A percentile compares a stretch with the other conserved stretches of the same genome.
Conservation (phyloP, 371 early-diverging fungal species). For the Mucor lusitanicus region DNA sequence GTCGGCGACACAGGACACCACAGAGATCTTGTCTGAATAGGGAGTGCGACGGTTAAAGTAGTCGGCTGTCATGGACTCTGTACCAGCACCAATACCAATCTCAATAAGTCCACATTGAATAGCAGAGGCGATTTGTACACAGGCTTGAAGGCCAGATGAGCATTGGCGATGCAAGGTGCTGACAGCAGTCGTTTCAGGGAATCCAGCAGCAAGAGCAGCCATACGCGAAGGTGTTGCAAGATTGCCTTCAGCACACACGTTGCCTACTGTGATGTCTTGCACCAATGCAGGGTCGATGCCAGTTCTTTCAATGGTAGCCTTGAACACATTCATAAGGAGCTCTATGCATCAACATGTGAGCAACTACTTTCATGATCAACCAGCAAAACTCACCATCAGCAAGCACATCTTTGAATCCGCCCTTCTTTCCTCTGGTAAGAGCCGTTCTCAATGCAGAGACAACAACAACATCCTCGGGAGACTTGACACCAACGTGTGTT, state of each 20-base stretch:
- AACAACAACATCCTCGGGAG: conserved; percentile 85
- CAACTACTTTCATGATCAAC: too few relatives aligned
- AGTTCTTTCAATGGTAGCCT: conserved; percentile 78
- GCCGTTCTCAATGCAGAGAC: conserved; percentile 92
- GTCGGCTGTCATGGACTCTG: conserved; percentile 96
- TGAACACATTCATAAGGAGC: conserved; percentile 83
- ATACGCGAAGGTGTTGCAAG: conserved; percentile 77
- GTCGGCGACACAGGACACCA: conserved; percentile 70
- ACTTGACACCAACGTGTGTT: conserved; percentile 65
- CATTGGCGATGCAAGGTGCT: conserved; percentile 97
- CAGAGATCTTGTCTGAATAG: conserved; percentile 67
- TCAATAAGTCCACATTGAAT: conserved; percentile 94
- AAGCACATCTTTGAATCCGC: conserved; percentile 92
- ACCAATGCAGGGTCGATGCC: conserved; percentile 89
- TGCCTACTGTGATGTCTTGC: conserved; percentile 96
- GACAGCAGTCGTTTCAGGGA: conserved; percentile 85
- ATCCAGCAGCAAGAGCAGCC: conserved; percentile 95
- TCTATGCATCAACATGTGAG: conserved; percentile 49
- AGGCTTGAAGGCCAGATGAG: conserved; percentile 96
- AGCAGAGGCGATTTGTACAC: conserved; percentile 86
- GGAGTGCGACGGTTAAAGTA: conserved; percentile 72
- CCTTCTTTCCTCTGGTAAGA: conserved; percentile 89
- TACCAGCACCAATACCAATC: conserved; percentile 97
- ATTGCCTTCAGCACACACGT: conserved; percentile 90
- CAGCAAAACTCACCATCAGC: conserved; percentile 52